Conservation (phyloP, 2,329 filamentous ascomycete genomes). For the Chrysoporthe austroafricana region DNA sequence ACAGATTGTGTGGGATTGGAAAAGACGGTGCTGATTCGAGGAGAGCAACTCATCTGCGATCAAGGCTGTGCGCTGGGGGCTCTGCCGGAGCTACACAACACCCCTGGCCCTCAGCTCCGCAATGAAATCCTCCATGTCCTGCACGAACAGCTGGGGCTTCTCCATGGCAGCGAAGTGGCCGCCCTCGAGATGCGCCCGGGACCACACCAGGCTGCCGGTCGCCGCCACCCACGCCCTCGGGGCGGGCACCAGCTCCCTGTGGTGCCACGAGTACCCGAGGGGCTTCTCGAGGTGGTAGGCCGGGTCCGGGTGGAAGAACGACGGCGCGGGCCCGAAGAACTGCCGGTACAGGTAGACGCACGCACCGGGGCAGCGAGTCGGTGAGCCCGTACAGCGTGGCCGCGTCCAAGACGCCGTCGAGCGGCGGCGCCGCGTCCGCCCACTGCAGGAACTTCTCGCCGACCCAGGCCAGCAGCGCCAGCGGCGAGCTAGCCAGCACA, state of each 20-base stretch:
- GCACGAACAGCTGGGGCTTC: constrained; percentile 42
- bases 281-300: constrained; percentile 40
- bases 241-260: constrained; percentile 42
- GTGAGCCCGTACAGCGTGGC: constrained; percentile 61
- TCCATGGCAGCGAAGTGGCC: constrained; percentile 59
- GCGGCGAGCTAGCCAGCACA: constrained; percentile 54
- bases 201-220: constrained; percentile 25
- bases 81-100: neutral
- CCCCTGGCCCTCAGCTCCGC: neutral
- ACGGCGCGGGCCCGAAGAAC: neutral
- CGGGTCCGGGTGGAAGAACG: neutral
- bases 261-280: constrained; percentile 50
- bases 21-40: too few species aligned
- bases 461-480: constrained; percentile 61
- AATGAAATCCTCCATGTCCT: constrained; percentile 49
- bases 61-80: too few species aligned
- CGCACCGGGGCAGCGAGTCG: constrained; percentile 48
- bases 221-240: constrained; percentile 41
- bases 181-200: constrained; percentile 37
- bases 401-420: constrained; percentile 51
- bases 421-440: constrained; percentile 45
- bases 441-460: constrained; percentile 61
- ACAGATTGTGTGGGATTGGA: too few species aligned
- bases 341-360: constrained; percentile 52
- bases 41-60: too few species aligned